phyloP scores from a whole-genome alignment of 2,329 filamentous ascomycete species.

The Aspergillus sp. region DNA sequence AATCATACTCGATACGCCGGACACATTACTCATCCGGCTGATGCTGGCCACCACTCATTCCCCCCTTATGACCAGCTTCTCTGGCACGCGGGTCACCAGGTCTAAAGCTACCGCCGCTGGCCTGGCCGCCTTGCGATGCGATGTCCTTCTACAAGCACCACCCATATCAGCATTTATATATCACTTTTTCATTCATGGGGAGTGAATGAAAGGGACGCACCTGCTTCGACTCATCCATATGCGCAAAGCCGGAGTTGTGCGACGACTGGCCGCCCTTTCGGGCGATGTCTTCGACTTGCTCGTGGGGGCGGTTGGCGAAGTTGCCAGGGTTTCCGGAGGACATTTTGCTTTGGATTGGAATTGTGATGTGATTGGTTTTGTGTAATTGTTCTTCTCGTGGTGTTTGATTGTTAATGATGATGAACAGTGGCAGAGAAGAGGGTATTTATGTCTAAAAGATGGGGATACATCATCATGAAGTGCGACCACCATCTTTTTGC shows the following conservation, averaged over 20 bases:
- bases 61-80: constrained; percentile 13
- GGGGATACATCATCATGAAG: no score
- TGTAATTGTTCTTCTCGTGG: no score
- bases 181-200: no score
- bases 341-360: no score
- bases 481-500: no score
- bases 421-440: no score
- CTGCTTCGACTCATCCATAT: constrained; percentile 12
- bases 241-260: constrained; percentile 31
- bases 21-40: constrained; percentile 5
- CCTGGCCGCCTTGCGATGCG: constrained; percentile 8
- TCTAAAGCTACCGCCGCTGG: constrained; percentile 9
- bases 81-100: constrained; percentile 9
- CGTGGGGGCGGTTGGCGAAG: constrained; percentile 47
- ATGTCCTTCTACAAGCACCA: constrained; percentile 3
- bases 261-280: constrained; percentile 44
- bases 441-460: no score
- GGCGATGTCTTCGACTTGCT: constrained; percentile 44
- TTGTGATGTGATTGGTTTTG: no score
- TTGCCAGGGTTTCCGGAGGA: constrained; percentile 39
- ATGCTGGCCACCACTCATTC: background rate
- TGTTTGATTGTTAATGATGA: no score
- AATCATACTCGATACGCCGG: no score
- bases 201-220: background rate
- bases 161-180: no score